Evolutionary conservation across 306 rosid genomes (phyloP).

Genomic region (Comarum palustre): DNA sequence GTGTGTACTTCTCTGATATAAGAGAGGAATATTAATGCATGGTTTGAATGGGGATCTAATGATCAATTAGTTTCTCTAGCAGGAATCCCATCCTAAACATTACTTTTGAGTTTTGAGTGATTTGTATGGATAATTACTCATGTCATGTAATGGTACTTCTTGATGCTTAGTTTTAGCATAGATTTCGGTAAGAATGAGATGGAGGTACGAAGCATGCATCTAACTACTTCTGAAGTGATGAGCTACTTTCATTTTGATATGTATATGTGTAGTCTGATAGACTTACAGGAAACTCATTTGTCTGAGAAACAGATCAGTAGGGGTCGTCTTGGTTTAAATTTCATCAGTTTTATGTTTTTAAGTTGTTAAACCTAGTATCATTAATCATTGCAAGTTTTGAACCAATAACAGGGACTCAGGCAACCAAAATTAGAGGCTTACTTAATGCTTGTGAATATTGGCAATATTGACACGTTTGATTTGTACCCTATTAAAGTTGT

Average conservation of each 20-base stretch:
- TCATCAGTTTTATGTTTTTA: neutral
- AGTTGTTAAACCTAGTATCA: neutral
- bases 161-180: conserved; percentile 59
- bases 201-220: conserved; percentile 76
- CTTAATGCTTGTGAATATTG: neutral
- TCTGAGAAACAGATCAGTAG: neutral
- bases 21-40: neutral
- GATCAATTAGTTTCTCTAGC: neutral
- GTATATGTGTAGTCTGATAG: conserved; percentile 6
- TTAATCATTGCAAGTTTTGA: neutral
- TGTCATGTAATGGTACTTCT: conserved; percentile 3
- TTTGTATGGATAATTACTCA: neutral
- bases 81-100: neutral
- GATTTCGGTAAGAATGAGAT: conserved; percentile 85
- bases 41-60: neutral
- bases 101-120: neutral
- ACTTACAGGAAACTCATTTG: neutral
- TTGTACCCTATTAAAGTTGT: conserved; percentile 10
- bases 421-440: neutral
- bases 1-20: neutral
- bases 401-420: neutral
- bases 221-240: conserved; percentile 52
- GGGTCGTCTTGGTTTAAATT: neutral
- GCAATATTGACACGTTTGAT: neutral
- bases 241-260: conserved; percentile 21